A percentile compares a stretch with the other conserved stretches of the same genome.
These are phyloP conservation scores for Talaromyces sp. DNA, from an alignment of 2,329 filamentous ascomycete species.

Conservation along the genomic window DNA sequence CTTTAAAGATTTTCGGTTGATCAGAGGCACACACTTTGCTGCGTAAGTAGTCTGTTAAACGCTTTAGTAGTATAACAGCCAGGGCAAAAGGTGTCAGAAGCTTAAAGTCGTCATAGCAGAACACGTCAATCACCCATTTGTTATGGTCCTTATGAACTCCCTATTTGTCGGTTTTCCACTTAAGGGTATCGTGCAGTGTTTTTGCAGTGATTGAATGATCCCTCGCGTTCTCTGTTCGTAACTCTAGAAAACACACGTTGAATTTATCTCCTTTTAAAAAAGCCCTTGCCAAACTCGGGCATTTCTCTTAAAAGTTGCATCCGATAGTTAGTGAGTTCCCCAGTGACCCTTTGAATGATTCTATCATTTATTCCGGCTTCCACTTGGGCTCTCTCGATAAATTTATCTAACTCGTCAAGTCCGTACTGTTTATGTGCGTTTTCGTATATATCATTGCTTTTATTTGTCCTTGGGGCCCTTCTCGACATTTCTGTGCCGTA, in stretches of 20 bases:
- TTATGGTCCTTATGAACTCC: background rate
- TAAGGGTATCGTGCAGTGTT: background rate
- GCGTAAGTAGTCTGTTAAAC: background rate
- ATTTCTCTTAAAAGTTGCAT: background rate
- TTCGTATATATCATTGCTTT: no score
- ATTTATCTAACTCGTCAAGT: no score
- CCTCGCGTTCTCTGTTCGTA: background rate
- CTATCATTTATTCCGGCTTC: background rate
- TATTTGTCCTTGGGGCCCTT: no score
- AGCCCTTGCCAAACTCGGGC: background rate
- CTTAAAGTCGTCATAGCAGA: background rate
- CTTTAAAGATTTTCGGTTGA: background rate
- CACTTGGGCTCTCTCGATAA: background rate
- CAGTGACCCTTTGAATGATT: background rate
- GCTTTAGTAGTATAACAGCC: background rate
- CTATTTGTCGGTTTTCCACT: background rate
- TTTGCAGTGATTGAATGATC: background rate
- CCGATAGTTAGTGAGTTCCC: background rate
- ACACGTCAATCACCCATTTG: background rate
- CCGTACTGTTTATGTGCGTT: no score
- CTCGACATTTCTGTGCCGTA: no score
- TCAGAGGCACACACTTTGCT: background rate
- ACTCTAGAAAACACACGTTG: background rate
- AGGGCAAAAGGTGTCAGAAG: background rate
- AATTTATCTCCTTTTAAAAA: background rate